Evolutionary conservation across 306 rosid species (phyloP).

Genomic region (Quercus cerris): DNA sequence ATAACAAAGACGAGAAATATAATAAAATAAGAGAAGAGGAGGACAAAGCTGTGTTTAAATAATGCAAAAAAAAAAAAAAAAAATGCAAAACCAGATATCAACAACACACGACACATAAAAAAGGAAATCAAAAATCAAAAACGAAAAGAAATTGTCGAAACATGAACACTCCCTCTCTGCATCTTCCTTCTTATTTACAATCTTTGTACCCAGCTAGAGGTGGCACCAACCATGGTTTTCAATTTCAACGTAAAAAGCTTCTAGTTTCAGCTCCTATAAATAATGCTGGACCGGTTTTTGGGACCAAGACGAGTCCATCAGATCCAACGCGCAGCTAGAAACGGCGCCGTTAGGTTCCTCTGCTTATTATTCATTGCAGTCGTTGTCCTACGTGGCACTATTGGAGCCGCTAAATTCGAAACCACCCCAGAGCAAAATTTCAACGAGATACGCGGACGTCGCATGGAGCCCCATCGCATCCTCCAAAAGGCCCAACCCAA

Average conservation of each 20-base stretch:
- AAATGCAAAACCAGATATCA: no score
- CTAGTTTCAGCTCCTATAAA: neutral
- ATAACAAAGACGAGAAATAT: no score
- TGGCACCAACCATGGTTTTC: neutral
- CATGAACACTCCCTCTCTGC: neutral
- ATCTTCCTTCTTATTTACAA: conserved; percentile 25
- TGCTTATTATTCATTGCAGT: conserved; percentile 61
- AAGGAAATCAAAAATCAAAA: neutral
- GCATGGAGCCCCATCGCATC: conserved; percentile 57
- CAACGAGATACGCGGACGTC: conserved; percentile 57
- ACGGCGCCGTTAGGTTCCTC: conserved; percentile 52
- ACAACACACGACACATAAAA: neutral
- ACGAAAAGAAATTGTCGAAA: neutral
- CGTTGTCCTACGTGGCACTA: conserved; percentile 75
- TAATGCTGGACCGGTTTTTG: conserved; percentile 54
- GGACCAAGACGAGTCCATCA: conserved; percentile 69
- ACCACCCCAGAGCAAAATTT: conserved; percentile 72
- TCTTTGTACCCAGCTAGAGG: neutral
- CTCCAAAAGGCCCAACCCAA: conserved; percentile 45
- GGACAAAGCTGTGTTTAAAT: no score
- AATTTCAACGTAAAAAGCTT: neutral
- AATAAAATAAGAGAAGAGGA: no score
- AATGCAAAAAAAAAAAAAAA: no score
- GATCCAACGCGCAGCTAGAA: conserved; percentile 59
- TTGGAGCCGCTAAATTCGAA: conserved; percentile 87